Percentiles rank a stretch among this genome's conserved stretches.
These are phyloP conservation scores for Botrytis elliptica DNA, from an alignment of 2,329 filamentous ascomycete genomes.

Conservation along the genomic window DNA sequence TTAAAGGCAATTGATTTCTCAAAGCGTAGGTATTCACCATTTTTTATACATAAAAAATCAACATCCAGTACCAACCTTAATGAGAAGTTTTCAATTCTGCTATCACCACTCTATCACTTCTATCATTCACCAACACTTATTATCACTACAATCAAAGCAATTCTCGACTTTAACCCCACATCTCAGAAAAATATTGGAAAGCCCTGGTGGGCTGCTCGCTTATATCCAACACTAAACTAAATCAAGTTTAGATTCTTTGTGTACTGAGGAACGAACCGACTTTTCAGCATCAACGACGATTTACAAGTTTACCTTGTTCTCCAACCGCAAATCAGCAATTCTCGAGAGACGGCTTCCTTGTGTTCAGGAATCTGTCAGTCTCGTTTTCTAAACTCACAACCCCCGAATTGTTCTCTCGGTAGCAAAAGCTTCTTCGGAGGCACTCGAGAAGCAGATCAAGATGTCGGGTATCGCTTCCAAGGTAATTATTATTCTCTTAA, in stretches of 20 bases:
- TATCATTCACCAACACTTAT: background rate
- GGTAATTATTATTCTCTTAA: conserved; percentile 31
- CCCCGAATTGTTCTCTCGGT: conserved; percentile 41
- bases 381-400: conserved; percentile 33
- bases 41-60: background rate
- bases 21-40: background rate
- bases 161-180: background rate
- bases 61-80: background rate
- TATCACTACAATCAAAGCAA: background rate
- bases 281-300: conserved; percentile 22
- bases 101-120: no score
- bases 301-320: conserved; percentile 22
- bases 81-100: background rate
- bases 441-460: conserved; percentile 40
- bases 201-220: conserved; percentile 18
- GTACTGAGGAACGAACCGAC: conserved; percentile 15
- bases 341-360: conserved; percentile 43
- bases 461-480: conserved; percentile 43
- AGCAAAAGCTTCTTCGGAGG: conserved; percentile 43
- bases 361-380: conserved; percentile 40
- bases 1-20: no score
- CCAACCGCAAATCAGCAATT: conserved; percentile 25
- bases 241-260: conserved; percentile 22
- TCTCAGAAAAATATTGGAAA: background rate
- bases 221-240: conserved; percentile 13